phyloP scores from a whole-genome alignment of 176 grass and related monocot species.

The Lolium multiflorum region DNA sequence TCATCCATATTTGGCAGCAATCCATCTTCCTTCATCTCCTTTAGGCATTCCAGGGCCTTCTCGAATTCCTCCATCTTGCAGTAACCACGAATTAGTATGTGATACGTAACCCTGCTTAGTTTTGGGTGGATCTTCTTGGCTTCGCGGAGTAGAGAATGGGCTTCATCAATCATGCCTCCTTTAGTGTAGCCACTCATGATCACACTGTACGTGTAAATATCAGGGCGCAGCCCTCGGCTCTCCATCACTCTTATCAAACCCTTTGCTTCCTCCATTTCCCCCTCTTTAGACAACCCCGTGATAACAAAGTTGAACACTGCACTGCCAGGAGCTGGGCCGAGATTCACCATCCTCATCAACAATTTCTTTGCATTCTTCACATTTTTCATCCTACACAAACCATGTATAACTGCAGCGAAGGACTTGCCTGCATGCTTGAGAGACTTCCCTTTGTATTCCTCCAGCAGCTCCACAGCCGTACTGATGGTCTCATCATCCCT shows the following conservation, averaged over 20 bases:
- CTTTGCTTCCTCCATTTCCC: conserved; percentile 80
- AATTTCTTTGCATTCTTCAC: conserved; percentile 75
- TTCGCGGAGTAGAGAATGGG: conserved; percentile 66
- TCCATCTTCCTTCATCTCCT: conserved; percentile 89
- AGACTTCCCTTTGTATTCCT: conserved; percentile 66
- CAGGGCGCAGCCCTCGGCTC: conserved; percentile 65
- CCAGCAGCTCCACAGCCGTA: conserved; percentile 65
- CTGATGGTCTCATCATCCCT: conserved; percentile 71
- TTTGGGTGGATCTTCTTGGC: conserved; percentile 72
- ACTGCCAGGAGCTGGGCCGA: conserved; percentile 79
- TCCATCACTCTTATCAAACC: conserved; percentile 69
- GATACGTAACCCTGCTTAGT: conserved; percentile 67
- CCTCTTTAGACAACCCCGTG: conserved; percentile 72
- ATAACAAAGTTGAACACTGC: conserved; percentile 94
- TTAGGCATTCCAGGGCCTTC: conserved; percentile 80
- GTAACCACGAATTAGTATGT: conserved; percentile 87
- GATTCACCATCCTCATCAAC: conserved; percentile 79
- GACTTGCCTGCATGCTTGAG: conserved; percentile 68
- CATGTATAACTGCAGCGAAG: conserved; percentile 73
- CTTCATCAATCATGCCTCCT: conserved; percentile 82
- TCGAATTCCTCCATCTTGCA: conserved; percentile 88
- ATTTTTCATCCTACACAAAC: conserved; percentile 73
- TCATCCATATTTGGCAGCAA: conserved; percentile 79
- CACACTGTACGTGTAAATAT: conserved; percentile 88
- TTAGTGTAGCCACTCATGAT: conserved; percentile 85